Evolutionary conservation across 768 basidiomycete species (phyloP).

Genomic region (Russula olivacea): DNA sequence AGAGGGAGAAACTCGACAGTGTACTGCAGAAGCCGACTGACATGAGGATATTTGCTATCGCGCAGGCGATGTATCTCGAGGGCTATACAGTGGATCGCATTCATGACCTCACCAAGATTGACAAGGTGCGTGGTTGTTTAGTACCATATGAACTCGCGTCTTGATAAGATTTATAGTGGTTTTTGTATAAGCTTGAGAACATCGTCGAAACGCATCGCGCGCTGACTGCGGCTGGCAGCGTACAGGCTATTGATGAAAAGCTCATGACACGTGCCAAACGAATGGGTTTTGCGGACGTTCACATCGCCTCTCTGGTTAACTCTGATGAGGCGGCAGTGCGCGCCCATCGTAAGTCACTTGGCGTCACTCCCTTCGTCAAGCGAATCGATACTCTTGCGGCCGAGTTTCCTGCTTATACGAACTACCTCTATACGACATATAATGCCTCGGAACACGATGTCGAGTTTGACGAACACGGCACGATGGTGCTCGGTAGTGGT

Average conservation of each 20-base stretch:
- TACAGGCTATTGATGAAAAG: constrained; percentile 64
- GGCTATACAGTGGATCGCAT: constrained; percentile 84
- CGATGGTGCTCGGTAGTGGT: constrained; percentile 98
- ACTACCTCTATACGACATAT: constrained; percentile 99
- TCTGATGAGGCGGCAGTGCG: constrained; percentile 76
- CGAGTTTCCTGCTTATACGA: constrained; percentile 97
- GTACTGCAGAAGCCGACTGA: constrained; percentile 85
- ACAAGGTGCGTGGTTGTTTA: constrained; percentile 54
- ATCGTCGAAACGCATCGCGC: constrained; percentile 84
- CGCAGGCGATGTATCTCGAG: constrained; percentile 95
- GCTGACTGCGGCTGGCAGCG: constrained; percentile 61
- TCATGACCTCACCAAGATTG: constrained; percentile 95
- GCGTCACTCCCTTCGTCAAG: constrained; percentile 95
- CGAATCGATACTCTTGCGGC: constrained; percentile 98
- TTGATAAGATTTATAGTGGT: constrained; percentile 58
- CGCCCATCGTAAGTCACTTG: constrained; percentile 75
- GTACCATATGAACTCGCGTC: not conserved
- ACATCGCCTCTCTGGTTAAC: constrained; percentile 78
- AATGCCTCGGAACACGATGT: constrained; percentile 96
- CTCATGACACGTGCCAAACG: constrained; percentile 84
- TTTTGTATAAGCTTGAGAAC: constrained; percentile 97
- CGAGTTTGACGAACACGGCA: constrained; percentile 91
- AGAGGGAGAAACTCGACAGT: constrained; percentile 64
- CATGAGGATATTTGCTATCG: constrained; percentile 93
- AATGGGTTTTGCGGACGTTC: constrained; percentile 92